Conservation (phyloP, 371 early-diverging fungal genomes). For the Mycotypha africana region DNA sequence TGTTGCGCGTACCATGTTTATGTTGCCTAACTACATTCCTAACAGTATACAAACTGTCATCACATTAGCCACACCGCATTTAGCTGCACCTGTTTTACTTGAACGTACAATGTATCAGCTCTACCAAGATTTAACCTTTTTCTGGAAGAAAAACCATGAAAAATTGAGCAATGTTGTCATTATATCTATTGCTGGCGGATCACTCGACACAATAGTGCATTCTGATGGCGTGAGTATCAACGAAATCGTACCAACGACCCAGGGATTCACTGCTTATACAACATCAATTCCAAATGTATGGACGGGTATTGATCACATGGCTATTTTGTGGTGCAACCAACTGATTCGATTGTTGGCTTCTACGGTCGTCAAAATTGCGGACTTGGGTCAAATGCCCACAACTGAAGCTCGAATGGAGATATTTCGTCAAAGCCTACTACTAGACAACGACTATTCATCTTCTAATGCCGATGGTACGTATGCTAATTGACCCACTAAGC, state of each 20-base stretch:
- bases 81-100: constrained; percentile 69
- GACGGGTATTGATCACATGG: constrained; percentile 85
- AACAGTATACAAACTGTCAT: constrained; percentile 73
- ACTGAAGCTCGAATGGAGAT: constrained; percentile 11
- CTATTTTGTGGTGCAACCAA: constrained; percentile 94
- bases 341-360: constrained; percentile 53
- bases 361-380: constrained; percentile 50
- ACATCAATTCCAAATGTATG: constrained; percentile 82
- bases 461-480: neutral
- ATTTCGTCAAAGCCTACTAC: constrained; percentile 5
- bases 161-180: constrained; percentile 53
- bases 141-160: constrained; percentile 48
- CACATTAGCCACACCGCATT: constrained; percentile 91
- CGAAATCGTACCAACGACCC: constrained; percentile 46
- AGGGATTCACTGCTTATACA: constrained; percentile 69
- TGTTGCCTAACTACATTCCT: constrained; percentile 56
- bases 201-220: constrained; percentile 74
- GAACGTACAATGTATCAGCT: constrained; percentile 59
- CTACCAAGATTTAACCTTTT: constrained; percentile 55
- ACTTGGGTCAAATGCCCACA: constrained; percentile 25
- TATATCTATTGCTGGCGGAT: constrained; percentile 88
- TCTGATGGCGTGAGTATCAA: constrained; percentile 67
- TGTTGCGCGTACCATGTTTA: constrained; percentile 76
- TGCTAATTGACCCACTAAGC: neutral
- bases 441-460: neutral